Evolutionary conservation across 805 yeast genomes (phyloP).

Genomic region (Kodamaea neixiangensis): DNA sequence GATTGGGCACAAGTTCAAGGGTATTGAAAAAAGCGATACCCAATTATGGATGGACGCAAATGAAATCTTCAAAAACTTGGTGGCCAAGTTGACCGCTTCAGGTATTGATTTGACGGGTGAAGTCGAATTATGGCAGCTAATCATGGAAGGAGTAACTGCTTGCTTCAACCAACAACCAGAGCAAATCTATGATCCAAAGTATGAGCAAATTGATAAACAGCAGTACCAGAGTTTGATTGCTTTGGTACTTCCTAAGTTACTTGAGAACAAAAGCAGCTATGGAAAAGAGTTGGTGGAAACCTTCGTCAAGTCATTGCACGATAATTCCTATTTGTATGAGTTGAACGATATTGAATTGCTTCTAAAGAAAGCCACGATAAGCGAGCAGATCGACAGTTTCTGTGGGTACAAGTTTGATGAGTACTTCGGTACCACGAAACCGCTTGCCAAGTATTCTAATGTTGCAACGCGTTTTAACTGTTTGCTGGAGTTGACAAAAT

Average conservation of each 20-base stretch:
- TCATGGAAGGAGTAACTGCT: constrained; percentile 42
- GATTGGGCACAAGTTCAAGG: constrained; percentile 45
- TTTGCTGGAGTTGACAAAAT: constrained; percentile 52
- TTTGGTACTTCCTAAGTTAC: constrained; percentile 43
- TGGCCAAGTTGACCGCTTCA: constrained; percentile 28
- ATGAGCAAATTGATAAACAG: constrained; percentile 47
- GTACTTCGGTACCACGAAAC: constrained; percentile 65
- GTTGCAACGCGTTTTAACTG: constrained; percentile 55
- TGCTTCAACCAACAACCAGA: constrained; percentile 32
- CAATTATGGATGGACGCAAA: constrained; percentile 61
- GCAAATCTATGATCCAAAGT: constrained; percentile 15
- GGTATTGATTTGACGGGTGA: constrained; percentile 6
- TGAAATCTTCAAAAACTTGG: constrained; percentile 37
- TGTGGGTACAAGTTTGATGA: constrained; percentile 44
- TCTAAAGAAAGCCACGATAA: constrained; percentile 23
- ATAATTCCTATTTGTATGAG: constrained; percentile 59
- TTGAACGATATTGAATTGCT: constrained; percentile 53
- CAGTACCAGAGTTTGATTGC: constrained; percentile 46
- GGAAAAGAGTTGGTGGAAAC: constrained; percentile 7
- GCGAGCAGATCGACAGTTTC: constrained; percentile 39
- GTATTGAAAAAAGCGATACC: constrained; percentile 22
- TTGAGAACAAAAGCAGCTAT: constrained; percentile 14
- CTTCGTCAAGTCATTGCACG: constrained; percentile 53
- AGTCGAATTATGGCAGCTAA: constrained; percentile 40
- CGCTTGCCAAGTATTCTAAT: constrained; percentile 46